Percentiles rank a stretch among this genome's conserved stretches.
Evolutionary conservation across 768 basidiomycete genomes (phyloP).

Genomic region (Tylopilus rubrobrunneus): DNA sequence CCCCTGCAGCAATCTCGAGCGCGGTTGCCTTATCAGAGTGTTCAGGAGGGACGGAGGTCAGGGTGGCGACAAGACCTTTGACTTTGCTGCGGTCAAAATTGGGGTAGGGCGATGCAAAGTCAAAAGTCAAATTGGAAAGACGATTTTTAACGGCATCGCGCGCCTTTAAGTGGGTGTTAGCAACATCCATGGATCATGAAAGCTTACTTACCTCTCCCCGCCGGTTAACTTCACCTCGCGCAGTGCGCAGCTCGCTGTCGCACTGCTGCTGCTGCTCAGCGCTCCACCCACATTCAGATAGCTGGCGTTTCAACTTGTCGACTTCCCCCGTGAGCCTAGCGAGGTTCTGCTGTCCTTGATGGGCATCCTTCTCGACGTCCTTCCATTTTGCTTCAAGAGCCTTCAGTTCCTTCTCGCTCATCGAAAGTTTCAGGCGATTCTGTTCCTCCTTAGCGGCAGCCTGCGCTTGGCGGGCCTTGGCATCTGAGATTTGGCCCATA

Average conservation of each 20-base stretch:
- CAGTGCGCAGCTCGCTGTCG: slow-evolving; percentile 47
- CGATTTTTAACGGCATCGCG: slow-evolving; percentile 65
- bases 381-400: slow-evolving; percentile 76
- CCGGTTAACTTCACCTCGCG: slow-evolving; percentile 49
- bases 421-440: slow-evolving; percentile 65
- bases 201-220: slow-evolving; percentile 56
- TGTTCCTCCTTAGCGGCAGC: slow-evolving; percentile 84
- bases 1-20: slow-evolving; percentile 88
- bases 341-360: slow-evolving; percentile 68
- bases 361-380: slow-evolving; percentile 79
- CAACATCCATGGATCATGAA: background rate
- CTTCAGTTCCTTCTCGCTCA: slow-evolving; percentile 77
- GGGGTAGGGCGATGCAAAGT: slow-evolving; percentile 71
- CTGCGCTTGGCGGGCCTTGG: slow-evolving; percentile 69
- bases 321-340: slow-evolving; percentile 55
- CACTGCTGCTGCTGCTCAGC: slow-evolving; percentile 63
- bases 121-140: slow-evolving; percentile 74
- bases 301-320: slow-evolving; percentile 46
- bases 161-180: slow-evolving; percentile 40
- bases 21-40: slow-evolving; percentile 84
- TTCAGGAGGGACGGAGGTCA: slow-evolving; percentile 68
- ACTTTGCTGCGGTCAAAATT: slow-evolving; percentile 83
- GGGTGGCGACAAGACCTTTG: slow-evolving; percentile 86
- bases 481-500: slow-evolving; percentile 92
- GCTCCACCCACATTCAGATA: slow-evolving; percentile 71